A percentile compares a stretch with the other conserved stretches of the same genome.
phyloP scores from a whole-genome alignment of 169 alveolate species.

The Besnoitia besnoiti region DNA sequence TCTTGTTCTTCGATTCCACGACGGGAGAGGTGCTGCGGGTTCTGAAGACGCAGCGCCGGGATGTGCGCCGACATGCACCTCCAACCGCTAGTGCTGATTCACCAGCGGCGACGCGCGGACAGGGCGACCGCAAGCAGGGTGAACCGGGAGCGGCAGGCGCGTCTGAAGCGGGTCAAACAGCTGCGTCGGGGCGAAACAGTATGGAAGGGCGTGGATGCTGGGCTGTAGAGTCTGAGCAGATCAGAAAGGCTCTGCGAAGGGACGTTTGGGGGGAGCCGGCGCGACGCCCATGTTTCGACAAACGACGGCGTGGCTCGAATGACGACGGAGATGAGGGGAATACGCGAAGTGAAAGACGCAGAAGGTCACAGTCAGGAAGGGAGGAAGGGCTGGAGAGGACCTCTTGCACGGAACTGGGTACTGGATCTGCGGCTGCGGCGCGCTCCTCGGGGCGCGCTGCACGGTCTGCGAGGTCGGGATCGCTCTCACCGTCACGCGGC shows the following conservation, averaged over 20 bases:
- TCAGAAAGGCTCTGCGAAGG: neutral
- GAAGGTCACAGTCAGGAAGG: neutral
- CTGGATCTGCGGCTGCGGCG: neutral
- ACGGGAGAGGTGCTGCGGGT: neutral
- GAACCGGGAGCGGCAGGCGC: neutral
- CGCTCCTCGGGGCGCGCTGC: neutral
- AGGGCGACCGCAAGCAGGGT: neutral
- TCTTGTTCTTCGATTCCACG: neutral
- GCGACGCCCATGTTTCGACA: neutral
- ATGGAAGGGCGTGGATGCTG: neutral
- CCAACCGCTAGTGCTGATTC: too few relatives aligned
- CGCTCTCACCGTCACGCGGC: neutral
- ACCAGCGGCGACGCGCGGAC: too few relatives aligned
- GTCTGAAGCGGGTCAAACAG: neutral
- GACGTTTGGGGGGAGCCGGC: neutral
- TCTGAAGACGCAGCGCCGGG: neutral
- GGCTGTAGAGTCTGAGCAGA: neutral
- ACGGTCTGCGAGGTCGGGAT: neutral
- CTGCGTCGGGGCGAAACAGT: neutral
- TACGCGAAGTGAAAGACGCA: neutral
- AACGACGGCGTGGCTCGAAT: neutral
- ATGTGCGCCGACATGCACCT: too few relatives aligned
- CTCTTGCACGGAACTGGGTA: neutral
- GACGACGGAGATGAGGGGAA: neutral
- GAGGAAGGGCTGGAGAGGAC: neutral